Percentiles rank a stretch among this genome's conserved stretches.
phyloP scores from a whole-genome alignment of 768 basidiomycete genomes.

The Boletus patriciae region DNA sequence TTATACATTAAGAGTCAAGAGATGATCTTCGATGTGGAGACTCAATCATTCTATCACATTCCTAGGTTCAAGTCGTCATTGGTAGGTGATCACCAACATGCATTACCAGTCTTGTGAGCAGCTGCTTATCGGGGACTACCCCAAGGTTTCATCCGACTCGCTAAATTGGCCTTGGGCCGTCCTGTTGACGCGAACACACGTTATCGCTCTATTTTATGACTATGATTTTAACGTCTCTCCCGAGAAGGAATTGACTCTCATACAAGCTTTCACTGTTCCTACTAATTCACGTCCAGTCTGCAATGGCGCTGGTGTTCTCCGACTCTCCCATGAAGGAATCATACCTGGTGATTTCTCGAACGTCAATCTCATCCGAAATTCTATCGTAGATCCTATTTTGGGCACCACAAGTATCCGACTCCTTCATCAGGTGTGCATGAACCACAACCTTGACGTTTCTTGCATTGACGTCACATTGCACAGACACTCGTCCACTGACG shows the following conservation, averaged over 20 bases:
- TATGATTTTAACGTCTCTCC: too few species aligned
- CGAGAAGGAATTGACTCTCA: not conserved
- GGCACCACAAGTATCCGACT: not conserved
- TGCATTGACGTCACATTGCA: not conserved
- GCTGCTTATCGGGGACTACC: not conserved
- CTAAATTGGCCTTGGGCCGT: not conserved
- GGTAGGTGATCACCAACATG: not conserved
- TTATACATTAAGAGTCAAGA: not conserved
- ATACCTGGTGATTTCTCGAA: not conserved
- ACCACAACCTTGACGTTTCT: not conserved
- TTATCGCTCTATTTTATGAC: not conserved
- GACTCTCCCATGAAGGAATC: slow-evolving; percentile 1
- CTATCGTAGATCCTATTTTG: not conserved
- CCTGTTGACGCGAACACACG: not conserved
- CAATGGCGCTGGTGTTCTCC: not conserved
- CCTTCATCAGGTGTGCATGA: not conserved
- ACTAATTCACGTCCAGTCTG: not conserved
- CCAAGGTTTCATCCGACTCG: not conserved
- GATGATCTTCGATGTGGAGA: not conserved
- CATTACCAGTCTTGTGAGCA: not conserved
- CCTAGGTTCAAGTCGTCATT: not conserved
- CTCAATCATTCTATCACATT: not conserved
- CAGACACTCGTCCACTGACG: not conserved
- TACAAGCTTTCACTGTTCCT: not conserved
- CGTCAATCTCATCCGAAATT: slow-evolving; percentile 1